These are phyloP conservation scores for Clitocybe nebularis DNA, from an alignment of 1,284 basidiomycete species.

Conservation along the genomic window DNA sequence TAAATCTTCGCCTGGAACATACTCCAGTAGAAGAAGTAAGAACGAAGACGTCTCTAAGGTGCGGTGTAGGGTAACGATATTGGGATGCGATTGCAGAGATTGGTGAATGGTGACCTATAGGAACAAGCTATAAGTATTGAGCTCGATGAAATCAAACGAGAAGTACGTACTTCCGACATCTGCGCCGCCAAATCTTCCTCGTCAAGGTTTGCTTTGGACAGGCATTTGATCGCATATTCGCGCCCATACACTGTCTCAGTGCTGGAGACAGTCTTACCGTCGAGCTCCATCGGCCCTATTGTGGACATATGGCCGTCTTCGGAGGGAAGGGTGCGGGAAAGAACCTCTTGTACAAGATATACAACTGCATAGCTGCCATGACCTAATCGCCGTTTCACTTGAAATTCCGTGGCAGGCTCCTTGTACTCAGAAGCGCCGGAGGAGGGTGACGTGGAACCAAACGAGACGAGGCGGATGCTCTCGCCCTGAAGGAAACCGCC, in stretches of 20 bases:
- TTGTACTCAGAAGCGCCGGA: constrained; percentile 28
- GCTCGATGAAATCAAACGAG: constrained; percentile 4
- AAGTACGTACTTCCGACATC: constrained; percentile 71
- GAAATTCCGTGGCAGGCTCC: constrained; percentile 63
- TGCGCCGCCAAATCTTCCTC: constrained; percentile 84
- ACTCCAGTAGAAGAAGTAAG: constrained; percentile 58
- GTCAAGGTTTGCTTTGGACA: constrained; percentile 90
- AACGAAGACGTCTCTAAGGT: constrained; percentile 62
- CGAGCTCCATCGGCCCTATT: constrained; percentile 57
- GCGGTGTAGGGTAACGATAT: constrained; percentile 94
- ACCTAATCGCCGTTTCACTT: constrained; percentile 82
- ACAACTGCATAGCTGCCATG: constrained; percentile 92
- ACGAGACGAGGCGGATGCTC: constrained; percentile 48
- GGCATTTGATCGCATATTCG: constrained; percentile 94
- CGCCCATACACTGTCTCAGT: constrained; percentile 62
- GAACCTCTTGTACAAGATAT: constrained; percentile 86
- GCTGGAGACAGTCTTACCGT: constrained; percentile 37
- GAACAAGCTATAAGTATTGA: constrained; percentile 10
- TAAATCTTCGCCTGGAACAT: constrained; percentile 93
- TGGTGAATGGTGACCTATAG: constrained; percentile 88
- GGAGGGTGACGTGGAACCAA: constrained; percentile 22
- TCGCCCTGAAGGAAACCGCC: constrained; percentile 63
- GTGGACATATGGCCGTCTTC: constrained; percentile 57
- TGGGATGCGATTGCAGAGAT: constrained; percentile 85
- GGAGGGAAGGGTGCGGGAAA: constrained; percentile 55